These are phyloP conservation scores for Solanum bulbocastanum DNA, from an alignment of 257 asterid genomes.

Conservation along the genomic window DNA sequence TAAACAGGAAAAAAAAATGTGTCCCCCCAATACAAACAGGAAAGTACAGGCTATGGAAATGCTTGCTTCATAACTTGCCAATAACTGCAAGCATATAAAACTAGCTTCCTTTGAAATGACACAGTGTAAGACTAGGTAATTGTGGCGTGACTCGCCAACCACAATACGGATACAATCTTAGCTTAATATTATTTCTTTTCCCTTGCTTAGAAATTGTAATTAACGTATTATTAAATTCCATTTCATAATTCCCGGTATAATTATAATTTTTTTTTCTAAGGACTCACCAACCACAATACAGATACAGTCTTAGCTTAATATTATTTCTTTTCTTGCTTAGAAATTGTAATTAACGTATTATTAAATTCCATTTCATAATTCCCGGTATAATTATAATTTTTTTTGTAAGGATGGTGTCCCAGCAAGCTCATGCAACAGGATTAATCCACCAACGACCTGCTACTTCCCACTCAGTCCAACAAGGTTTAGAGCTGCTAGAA, in stretches of 20 bases:
- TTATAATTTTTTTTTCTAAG: rapidly evolving
- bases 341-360: neutral
- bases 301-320: neutral
- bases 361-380: neutral
- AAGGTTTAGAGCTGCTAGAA: neutral
- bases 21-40: neutral
- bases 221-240: neutral
- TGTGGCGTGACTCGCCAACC: neutral
- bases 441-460: neutral
- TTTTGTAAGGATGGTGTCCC: neutral
- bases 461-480: neutral
- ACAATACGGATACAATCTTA: neutral
- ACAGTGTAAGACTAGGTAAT: neutral
- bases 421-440: neutral
- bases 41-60: neutral
- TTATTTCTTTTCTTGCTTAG: neutral
- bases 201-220: neutral
- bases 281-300: neutral
- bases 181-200: neutral
- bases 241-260: neutral
- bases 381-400: neutral
- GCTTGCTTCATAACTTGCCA: neutral
- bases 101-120: neutral
- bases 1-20: neutral
- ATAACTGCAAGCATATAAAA: neutral